Evolutionary conservation across 768 basidiomycete species (phyloP).

Genomic region (Podaxis rugospora): DNA sequence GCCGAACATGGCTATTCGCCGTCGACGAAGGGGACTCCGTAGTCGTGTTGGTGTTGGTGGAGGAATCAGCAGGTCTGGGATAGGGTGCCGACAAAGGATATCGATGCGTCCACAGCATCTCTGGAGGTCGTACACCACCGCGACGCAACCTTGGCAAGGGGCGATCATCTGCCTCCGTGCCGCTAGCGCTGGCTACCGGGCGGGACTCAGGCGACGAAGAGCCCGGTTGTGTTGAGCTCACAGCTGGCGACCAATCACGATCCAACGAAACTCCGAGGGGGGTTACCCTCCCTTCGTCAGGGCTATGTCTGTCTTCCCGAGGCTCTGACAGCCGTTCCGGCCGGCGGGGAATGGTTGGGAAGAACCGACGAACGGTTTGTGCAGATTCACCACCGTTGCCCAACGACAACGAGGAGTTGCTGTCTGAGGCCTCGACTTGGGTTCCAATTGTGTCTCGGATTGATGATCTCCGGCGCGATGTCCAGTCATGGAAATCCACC

Average conservation of each 20-base stretch:
- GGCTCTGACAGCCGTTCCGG: not conserved
- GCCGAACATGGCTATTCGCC: not conserved
- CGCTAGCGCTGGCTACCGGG: not conserved
- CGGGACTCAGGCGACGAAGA: not conserved
- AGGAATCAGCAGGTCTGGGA: not conserved
- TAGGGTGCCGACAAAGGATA: not conserved
- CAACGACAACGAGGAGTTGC: slow-evolving; percentile 2
- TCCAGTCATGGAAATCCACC: slow-evolving; percentile 72
- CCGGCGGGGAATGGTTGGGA: slow-evolving; percentile 7
- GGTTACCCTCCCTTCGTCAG: not conserved
- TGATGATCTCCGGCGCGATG: slow-evolving; percentile 55
- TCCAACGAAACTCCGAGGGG: not conserved
- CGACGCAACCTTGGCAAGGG: slow-evolving; percentile 38
- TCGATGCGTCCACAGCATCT: slow-evolving; percentile 41
- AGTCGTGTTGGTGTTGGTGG: not conserved
- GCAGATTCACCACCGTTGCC: not conserved
- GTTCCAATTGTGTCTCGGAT: slow-evolving; percentile 31
- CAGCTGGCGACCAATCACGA: not conserved
- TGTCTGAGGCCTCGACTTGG: slow-evolving; percentile 24
- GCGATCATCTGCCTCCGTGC: not conserved
- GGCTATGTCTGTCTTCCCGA: not conserved
- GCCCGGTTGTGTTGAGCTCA: not conserved
- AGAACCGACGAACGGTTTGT: slow-evolving; percentile 12
- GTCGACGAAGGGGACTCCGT: not conserved
- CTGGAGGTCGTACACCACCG: slow-evolving; percentile 63